Base-by-base conservation (phyloP, 73 alveolate species). In the Blepharisma stoltei region DNA sequence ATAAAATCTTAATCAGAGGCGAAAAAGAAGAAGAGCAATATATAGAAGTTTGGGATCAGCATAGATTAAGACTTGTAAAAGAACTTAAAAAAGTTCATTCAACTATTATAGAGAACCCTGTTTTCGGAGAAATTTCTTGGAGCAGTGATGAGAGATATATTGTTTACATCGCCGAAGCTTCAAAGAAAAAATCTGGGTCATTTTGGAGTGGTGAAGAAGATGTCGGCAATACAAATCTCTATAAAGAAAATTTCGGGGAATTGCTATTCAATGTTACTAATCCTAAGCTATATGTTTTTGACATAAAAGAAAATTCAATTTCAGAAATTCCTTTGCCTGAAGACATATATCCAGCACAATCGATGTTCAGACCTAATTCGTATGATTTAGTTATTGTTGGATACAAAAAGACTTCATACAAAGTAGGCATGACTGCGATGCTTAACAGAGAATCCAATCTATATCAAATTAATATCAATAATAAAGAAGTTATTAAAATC, bases 161-260 rank as follows among this genome's bases (percentile, higher is more conserved):
- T 14, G 3, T 5, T 20, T 60, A 60, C 23, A 18, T 38, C 14
- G 73, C 73, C 2, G 73, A 60, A 60, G 73, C 73, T 60, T 14
- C 23, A 18, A 11, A 25, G 73, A 60, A 60, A 25, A 60, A 60
- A 60, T 18, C 48, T 9, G 37, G 48, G 46, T 8, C n/a, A 2
- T 60, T 60, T 60, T 60, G 73, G 73, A 60, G 73, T 60, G 73
- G 73, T 1, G 73, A 60, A 38, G 73, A 60, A 60, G 5, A 60
- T 25, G 2, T 25, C 4, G 73, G 73, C 18, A 25, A 60, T 60
- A 11, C 37, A 38, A 60, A 60, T 60, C 18, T 14, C 18, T 60
- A 20, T 20, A 60, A 60, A 25, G 73, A 60, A 60, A 60, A 60
- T 5, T 60, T 60, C 23, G 73, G 73, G 11, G 73, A 60, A 60